phyloP scores from a whole-genome alignment of 306 rosid species.

The Trifolium dubium region DNA sequence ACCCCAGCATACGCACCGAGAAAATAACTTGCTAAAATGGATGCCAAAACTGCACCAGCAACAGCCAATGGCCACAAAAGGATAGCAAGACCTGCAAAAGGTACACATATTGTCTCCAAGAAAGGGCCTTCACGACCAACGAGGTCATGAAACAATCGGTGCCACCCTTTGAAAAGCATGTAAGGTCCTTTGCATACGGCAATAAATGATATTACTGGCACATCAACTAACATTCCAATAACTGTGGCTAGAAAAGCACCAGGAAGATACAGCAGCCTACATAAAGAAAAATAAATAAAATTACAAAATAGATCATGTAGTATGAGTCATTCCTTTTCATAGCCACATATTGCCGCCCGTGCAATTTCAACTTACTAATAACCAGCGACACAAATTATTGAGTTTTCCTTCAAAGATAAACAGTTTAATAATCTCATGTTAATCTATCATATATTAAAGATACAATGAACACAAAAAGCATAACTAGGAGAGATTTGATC shows the following conservation, averaged over 20 bases:
- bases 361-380: conserved; percentile 12
- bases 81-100: conserved; percentile 96
- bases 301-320: conserved; percentile 14
- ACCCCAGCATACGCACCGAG: conserved; percentile 86
- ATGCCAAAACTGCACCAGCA: conserved; percentile 71
- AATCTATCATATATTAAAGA: neutral
- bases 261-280: conserved; percentile 84
- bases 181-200: conserved; percentile 76
- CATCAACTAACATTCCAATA: conserved; percentile 75
- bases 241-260: conserved; percentile 68
- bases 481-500: neutral
- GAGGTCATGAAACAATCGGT: conserved; percentile 93
- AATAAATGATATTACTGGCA: conserved; percentile 69
- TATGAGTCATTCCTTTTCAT: conserved; percentile 16
- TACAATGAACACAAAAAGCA: neutral
- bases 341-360: neutral
- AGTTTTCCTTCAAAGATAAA: conserved; percentile 1
- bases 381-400: neutral
- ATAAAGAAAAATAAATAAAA: conserved; percentile 21
- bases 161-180: conserved; percentile 97
- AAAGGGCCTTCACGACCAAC: conserved; percentile 99
- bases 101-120: conserved; percentile 97
- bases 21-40: conserved; percentile 71
- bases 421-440: neutral
- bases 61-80: conserved; percentile 98